Base-by-base conservation (phyloP, 306 rosid genomes). In the Fragaria iinumae region DNA sequence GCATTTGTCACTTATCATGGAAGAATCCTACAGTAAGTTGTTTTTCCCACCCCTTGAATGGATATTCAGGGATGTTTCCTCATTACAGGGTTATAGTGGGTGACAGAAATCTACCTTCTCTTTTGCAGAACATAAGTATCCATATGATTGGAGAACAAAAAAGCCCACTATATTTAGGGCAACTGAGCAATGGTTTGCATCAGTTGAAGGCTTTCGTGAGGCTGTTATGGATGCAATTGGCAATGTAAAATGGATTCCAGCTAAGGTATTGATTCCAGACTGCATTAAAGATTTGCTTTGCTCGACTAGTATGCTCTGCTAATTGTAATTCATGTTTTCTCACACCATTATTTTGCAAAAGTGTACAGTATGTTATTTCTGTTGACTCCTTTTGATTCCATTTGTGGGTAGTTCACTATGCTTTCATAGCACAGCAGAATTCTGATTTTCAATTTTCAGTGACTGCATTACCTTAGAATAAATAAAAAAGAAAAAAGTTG, bases 181-280 rank as follows among this genome's bases (percentile, higher is more conserved):
- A 71, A 95, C 99, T 48, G 98, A 95, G 82, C 99, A 95, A 81
- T 95, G 99, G 99, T 95, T 95, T 92, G 99, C 99, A 59, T 95
- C 99, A 9, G 98, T 95, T 34, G 99, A 95, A 87, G 97, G 98
- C 73, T 95, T 95, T 84, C 99, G 93, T 3, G 75, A 83, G 48
- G 87, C 87, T 84, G 91, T 95, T 53, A 89, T 89, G 90, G 90
- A 77, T 77, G 98, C 97, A 79, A 92, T 95, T 81, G 84, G 89
- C 78, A 78, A 76, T 43, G 93, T 95, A 78, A 89, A 91, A 86
- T 95, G 99, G 99, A 72, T 92, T 86, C 99, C 99, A 59, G 77
- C 93, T 70, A 97, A 95, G 98, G 99, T 95, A 90, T 74, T 78
- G 38, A 44, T 79, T 11, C 39, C 41, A 50, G 71, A 60, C 29